Conservation (phyloP, 2,329 filamentous ascomycete genomes). For the Colletotrichum zoysiae region DNA sequence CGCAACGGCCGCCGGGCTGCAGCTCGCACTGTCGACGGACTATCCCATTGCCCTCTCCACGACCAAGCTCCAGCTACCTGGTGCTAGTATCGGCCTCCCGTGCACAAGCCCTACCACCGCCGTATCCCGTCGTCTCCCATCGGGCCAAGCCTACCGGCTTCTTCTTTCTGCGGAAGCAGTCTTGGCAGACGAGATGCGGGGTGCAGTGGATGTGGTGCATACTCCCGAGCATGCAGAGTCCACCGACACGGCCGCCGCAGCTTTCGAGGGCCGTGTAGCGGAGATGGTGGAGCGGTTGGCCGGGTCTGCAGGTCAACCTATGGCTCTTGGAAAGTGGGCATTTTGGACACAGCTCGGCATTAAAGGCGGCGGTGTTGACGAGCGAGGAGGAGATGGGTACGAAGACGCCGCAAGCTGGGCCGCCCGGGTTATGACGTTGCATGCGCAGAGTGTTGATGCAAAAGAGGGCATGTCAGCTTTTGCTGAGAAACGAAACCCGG, state of each 20-base stretch:
- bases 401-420: slow-evolving; percentile 48
- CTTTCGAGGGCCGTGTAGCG: slow-evolving; percentile 46
- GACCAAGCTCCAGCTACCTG: slow-evolving; percentile 47
- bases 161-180: slow-evolving; percentile 48
- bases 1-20: slow-evolving; percentile 50
- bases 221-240: slow-evolving; percentile 41
- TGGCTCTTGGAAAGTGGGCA: slow-evolving; percentile 52
- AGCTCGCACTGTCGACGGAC: slow-evolving; percentile 51
- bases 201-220: slow-evolving; percentile 46
- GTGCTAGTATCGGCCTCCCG: slow-evolving; percentile 48
- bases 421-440: slow-evolving; percentile 47
- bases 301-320: slow-evolving; percentile 46
- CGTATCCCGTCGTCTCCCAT: slow-evolving; percentile 46
- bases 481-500: slow-evolving; percentile 45
- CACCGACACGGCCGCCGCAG: slow-evolving; percentile 41
- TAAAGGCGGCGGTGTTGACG: slow-evolving; percentile 23
- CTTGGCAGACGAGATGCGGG: slow-evolving; percentile 44
- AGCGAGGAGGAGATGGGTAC: slow-evolving; percentile 44
- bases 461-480: slow-evolving; percentile 48
- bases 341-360: slow-evolving; percentile 51
- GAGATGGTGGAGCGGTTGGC: slow-evolving; percentile 45
- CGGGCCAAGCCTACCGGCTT: slow-evolving; percentile 47
- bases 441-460: slow-evolving; percentile 48
- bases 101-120: slow-evolving; percentile 49
- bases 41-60: slow-evolving; percentile 45